Evolutionary conservation across 2,329 filamentous ascomycete species (phyloP).

Genomic region (Lasiodiplodia hormozganensis): DNA sequence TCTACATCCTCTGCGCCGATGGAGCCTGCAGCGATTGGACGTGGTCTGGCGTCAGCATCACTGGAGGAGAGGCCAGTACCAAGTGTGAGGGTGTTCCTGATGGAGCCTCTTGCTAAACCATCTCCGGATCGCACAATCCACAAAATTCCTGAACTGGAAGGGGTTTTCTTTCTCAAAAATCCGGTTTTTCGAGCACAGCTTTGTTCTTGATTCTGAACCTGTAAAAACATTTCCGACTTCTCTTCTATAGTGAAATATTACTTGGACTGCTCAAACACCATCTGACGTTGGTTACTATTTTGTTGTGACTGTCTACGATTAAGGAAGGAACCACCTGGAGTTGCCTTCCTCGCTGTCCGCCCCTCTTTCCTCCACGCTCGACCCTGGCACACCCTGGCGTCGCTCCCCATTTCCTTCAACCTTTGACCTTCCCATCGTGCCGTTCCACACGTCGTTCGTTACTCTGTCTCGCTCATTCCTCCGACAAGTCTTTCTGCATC

Average conservation of each 20-base stretch:
- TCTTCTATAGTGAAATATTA: conserved; percentile 21
- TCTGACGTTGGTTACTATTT: background rate
- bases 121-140: background rate
- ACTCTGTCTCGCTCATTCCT: no score
- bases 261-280: conserved; percentile 10
- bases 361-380: no score
- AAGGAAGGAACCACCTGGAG: no score
- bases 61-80: conserved; percentile 47
- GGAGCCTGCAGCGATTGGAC: conserved; percentile 62
- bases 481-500: no score
- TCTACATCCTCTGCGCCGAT: conserved; percentile 64
- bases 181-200: background rate
- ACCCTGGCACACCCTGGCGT: no score
- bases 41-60: conserved; percentile 54
- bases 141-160: background rate
- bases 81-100: conserved; percentile 45
- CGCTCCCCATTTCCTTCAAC: no score
- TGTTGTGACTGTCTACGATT: no score
- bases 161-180: background rate
- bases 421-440: no score
- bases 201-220: background rate
- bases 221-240: conserved; percentile 14
- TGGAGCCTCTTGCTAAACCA: conserved; percentile 44
- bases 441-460: no score
- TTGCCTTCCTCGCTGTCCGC: no score